phyloP scores from a whole-genome alignment of 805 yeast species.

The Komagataella populi region DNA sequence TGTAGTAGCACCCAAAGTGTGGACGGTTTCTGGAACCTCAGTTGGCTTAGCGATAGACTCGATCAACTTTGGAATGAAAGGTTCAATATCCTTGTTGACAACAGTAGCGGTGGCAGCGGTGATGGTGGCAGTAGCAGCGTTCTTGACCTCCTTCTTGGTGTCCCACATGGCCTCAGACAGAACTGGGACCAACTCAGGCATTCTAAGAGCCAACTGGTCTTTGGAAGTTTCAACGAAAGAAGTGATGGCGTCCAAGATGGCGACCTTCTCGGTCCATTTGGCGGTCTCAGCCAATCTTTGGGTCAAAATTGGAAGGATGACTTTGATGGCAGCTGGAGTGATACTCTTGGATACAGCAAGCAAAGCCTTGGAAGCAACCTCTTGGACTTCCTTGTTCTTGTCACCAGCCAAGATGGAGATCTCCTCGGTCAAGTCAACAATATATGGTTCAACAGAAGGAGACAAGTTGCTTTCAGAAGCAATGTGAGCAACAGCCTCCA shows the following conservation, averaged over 20 bases:
- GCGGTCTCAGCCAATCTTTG: conserved; percentile 52
- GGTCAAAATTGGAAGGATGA: conserved; percentile 71
- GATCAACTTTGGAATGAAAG: conserved; percentile 96
- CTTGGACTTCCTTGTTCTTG: conserved; percentile 67
- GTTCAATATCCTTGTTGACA: conserved; percentile 98
- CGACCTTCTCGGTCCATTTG: conserved; percentile 98
- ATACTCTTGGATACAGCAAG: conserved; percentile 64
- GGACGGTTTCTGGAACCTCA: conserved; percentile 98
- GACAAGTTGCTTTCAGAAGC: conserved; percentile 67
- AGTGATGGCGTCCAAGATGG: conserved; percentile 74
- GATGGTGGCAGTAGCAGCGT: conserved; percentile 91
- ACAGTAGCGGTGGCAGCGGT: conserved; percentile 94
- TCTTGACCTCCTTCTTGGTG: conserved; percentile 96
- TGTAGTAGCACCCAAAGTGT: conserved; percentile 97
- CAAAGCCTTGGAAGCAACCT: conserved; percentile 65
- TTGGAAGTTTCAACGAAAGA: conserved; percentile 89
- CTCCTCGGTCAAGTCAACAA: conserved; percentile 62
- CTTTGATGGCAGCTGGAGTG: conserved; percentile 91
- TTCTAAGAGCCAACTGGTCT: conserved; percentile 92
- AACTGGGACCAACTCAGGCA: conserved; percentile 98
- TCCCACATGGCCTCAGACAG: conserved; percentile 99
- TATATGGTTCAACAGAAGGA: conserved; percentile 92
- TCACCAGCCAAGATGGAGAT: conserved; percentile 80
- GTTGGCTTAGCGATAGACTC: conserved; percentile 94
- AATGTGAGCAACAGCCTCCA: conserved; percentile 75